Conservation (phyloP, 1,139 yeast genomes). For the Trichomonascaceae sp. region DNA sequence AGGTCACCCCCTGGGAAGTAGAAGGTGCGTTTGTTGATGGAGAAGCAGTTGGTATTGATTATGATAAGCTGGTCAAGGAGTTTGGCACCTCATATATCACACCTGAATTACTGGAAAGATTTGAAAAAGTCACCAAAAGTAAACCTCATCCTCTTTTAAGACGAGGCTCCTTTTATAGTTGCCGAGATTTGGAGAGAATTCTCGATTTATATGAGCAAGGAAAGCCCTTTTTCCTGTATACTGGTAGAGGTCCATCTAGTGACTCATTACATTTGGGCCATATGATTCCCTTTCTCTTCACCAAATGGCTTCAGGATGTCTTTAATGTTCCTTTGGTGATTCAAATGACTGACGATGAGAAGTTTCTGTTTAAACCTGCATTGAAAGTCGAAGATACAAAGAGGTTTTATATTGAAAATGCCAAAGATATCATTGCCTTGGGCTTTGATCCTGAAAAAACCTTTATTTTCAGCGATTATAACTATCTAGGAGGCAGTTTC, state of each 20-base stretch:
- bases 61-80: constrained; percentile 74
- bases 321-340: constrained; percentile 95
- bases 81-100: constrained; percentile 81
- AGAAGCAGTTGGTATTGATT: constrained; percentile 78
- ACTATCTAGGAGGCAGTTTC: constrained; percentile 89
- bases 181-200: constrained; percentile 76
- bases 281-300: constrained; percentile 90
- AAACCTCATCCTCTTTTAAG: constrained; percentile 89
- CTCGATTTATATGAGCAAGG: constrained; percentile 90
- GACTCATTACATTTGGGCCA: constrained; percentile 97
- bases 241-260: constrained; percentile 97
- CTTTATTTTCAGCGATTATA: constrained; percentile 85
- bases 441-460: constrained; percentile 95
- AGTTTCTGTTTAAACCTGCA: constrained; percentile 87
- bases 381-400: constrained; percentile 86
- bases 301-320: constrained; percentile 97
- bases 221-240: constrained; percentile 89
- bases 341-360: constrained; percentile 96
- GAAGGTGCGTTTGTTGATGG: constrained; percentile 98
- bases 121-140: constrained; percentile 76
- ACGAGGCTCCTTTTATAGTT: constrained; percentile 90
- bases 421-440: constrained; percentile 88
- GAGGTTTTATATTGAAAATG: constrained; percentile 63
- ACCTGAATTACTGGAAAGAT: constrained; percentile 66
- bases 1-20: constrained; percentile 97